Evolutionary conservation across 345 rosid species (phyloP).

Genomic region (Mangifera indica): DNA sequence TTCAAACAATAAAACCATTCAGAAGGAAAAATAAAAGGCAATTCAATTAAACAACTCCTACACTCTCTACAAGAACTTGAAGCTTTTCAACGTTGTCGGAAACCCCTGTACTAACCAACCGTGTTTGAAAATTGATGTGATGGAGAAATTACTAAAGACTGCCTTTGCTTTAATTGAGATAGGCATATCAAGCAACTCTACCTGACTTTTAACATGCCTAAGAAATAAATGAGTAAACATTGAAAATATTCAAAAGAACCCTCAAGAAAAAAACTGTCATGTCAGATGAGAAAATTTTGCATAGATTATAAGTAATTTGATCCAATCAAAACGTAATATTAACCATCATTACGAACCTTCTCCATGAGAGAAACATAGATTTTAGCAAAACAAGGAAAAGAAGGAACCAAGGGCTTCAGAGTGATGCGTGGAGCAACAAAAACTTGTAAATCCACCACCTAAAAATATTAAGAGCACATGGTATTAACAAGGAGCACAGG

Average conservation of each 20-base stretch:
- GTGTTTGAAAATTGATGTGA: not conserved
- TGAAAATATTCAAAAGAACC: not conserved
- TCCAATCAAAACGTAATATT: not conserved
- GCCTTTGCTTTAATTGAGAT: too few species aligned
- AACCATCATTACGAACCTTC: conserved; percentile 51
- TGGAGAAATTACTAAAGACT: not conserved
- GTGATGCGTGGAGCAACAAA: conserved; percentile 91
- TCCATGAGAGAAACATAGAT: conserved; percentile 90
- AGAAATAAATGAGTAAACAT: not conserved
- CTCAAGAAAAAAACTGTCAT: not conserved
- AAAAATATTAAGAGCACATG: conserved; percentile 22
- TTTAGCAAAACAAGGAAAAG: conserved; percentile 93
- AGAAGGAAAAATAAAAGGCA: not conserved
- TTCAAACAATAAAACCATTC: not conserved
- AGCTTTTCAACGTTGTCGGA: too few species aligned
- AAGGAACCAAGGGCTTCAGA: conserved; percentile 89
- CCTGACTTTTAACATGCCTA: not conserved
- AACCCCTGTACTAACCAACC: not conserved
- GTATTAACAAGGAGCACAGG: conserved; percentile 13
- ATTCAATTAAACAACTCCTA: not conserved
- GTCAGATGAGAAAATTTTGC: not conserved
- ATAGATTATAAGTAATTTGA: not conserved
- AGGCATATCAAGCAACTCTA: not conserved
- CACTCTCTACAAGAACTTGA: not conserved
- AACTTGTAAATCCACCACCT: conserved; percentile 92